Evolutionary conservation across 495 filamentous ascomycete genomes (phyloP).

Genomic region (Astrothelium subdiscretum): DNA sequence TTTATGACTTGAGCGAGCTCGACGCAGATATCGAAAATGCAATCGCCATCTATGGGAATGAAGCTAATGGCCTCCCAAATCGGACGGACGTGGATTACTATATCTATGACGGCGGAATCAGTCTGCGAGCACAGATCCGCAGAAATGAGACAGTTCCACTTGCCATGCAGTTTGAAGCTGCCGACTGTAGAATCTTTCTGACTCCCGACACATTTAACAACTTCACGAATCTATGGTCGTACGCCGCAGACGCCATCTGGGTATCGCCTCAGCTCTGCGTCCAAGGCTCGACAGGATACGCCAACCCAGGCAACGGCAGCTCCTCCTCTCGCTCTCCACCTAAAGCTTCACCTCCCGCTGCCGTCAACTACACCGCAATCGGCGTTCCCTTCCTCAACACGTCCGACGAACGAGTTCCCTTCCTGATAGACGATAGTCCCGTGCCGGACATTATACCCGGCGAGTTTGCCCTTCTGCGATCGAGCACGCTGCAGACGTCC

Average conservation of each 20-base stretch:
- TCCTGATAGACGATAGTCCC: background rate
- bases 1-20: background rate
- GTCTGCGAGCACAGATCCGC: slow-evolving; percentile 17
- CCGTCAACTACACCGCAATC: background rate
- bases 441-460: background rate
- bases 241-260: slow-evolving; percentile 15
- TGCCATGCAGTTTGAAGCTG: slow-evolving; percentile 24
- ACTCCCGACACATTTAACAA: slow-evolving; percentile 23
- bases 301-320: background rate
- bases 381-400: background rate
- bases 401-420: background rate
- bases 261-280: background rate
- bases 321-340: background rate
- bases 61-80: background rate
- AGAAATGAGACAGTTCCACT: slow-evolving; percentile 18
- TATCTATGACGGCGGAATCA: slow-evolving; percentile 6
- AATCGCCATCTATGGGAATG: background rate
- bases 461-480: background rate
- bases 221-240: slow-evolving; percentile 21
- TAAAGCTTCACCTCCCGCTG: background rate
- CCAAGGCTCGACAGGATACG: background rate
- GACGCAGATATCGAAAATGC: background rate
- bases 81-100: background rate
- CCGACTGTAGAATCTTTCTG: slow-evolving; percentile 24
- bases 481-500: background rate